phyloP scores from a whole-genome alignment of 768 basidiomycete species.

The Pulveroboletus sp. region DNA sequence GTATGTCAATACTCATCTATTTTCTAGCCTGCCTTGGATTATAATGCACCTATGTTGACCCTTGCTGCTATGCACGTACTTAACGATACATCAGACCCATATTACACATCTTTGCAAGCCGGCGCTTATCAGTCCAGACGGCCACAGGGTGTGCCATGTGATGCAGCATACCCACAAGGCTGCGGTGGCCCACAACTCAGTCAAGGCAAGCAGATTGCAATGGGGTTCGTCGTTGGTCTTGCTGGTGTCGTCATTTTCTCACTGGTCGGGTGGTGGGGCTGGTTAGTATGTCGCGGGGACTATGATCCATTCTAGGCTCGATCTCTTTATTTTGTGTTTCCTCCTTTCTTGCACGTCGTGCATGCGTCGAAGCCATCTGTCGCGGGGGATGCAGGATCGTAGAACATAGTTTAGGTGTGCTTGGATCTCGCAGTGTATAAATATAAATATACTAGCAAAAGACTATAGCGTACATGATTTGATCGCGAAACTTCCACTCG shows the following conservation, averaged over 20 bases:
- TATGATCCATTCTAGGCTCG: slow-evolving; percentile 17
- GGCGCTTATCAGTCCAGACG: slow-evolving; percentile 59
- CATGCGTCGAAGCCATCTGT: background rate
- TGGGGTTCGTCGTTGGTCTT: slow-evolving; percentile 61
- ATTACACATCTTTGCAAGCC: slow-evolving; percentile 63
- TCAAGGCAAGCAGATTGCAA: slow-evolving; percentile 58
- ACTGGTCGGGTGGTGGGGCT: slow-evolving; percentile 34
- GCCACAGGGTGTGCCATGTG: slow-evolving; percentile 74
- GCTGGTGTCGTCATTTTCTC: slow-evolving; percentile 57
- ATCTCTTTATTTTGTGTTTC: background rate
- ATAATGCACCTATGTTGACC: slow-evolving; percentile 86
- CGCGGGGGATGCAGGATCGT: background rate
- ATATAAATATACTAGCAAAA: no score
- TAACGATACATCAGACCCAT: slow-evolving; percentile 67
- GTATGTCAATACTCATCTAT: slow-evolving; percentile 9
- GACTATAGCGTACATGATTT: no score
- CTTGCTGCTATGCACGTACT: slow-evolving; percentile 75
- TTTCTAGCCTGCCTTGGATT: slow-evolving; percentile 71
- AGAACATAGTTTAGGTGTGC: no score
- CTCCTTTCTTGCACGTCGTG: background rate
- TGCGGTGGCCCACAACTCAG: slow-evolving; percentile 53
- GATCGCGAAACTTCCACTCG: no score
- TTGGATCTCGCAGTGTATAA: no score
- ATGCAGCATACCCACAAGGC: slow-evolving; percentile 55
- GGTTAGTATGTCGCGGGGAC: slow-evolving; percentile 24